Evolutionary conservation across 2,329 filamentous ascomycete species (phyloP).

Genomic region (Paraphoma sp.): DNA sequence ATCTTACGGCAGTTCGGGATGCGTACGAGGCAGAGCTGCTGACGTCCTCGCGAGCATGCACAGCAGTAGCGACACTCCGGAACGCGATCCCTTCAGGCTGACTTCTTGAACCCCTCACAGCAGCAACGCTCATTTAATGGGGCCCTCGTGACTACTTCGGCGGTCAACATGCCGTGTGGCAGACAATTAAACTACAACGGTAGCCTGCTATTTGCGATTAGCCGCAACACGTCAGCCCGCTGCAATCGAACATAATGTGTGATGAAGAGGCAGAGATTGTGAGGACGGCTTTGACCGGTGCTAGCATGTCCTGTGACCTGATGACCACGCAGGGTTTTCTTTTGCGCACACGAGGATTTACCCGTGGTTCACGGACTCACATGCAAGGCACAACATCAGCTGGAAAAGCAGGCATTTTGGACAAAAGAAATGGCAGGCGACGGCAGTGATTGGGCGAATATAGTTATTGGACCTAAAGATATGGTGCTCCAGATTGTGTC

Average conservation of each 20-base stretch:
- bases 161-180: slow-evolving; percentile 39
- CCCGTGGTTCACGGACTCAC: slow-evolving; percentile 30
- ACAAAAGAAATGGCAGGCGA: slow-evolving; percentile 11
- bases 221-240: slow-evolving; percentile 30
- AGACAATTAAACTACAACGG: slow-evolving; percentile 43
- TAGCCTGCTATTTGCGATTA: slow-evolving; percentile 30
- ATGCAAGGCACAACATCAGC: slow-evolving; percentile 42
- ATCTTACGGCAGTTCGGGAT: slow-evolving; percentile 23
- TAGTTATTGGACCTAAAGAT: slow-evolving; percentile 26
- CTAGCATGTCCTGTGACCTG: slow-evolving; percentile 41
- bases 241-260: slow-evolving; percentile 20
- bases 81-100: slow-evolving; percentile 10
- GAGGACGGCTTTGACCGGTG: slow-evolving; percentile 34
- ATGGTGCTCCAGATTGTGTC: slow-evolving; percentile 29
- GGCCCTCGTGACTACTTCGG: slow-evolving; percentile 31
- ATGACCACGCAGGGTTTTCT: slow-evolving; percentile 36
- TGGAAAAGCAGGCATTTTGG: slow-evolving; percentile 15
- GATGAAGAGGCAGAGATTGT: slow-evolving; percentile 17
- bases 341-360: slow-evolving; percentile 38
- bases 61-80: slow-evolving; percentile 6
- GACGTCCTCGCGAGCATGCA: slow-evolving; percentile 2
- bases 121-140: slow-evolving; percentile 26
- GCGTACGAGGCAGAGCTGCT: slow-evolving; percentile 23
- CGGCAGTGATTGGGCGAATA: slow-evolving; percentile 32
- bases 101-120: slow-evolving; percentile 21